These are phyloP conservation scores for Daedaleopsis nitida DNA, from an alignment of 768 basidiomycete genomes.

Conservation along the genomic window DNA sequence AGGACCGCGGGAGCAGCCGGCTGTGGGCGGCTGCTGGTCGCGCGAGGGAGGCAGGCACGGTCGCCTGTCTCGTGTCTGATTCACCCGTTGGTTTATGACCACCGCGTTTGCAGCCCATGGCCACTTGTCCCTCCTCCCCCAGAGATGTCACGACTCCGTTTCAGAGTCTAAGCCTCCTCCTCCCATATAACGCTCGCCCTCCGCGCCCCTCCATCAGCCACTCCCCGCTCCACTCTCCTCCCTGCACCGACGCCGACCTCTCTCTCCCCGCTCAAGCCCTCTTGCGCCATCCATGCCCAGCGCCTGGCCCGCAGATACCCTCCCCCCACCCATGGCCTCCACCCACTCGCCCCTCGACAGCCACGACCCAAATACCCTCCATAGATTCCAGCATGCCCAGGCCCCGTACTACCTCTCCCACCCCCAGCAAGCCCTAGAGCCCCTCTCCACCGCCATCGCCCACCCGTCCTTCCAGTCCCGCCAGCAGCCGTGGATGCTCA, in stretches of 20 bases:
- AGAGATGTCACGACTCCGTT: conserved; percentile 26
- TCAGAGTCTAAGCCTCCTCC: conserved; percentile 18
- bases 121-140: conserved; percentile 21
- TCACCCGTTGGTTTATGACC: conserved; percentile 6
- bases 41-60: conserved; percentile 19
- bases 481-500: conserved; percentile 26
- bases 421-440: conserved; percentile 17
- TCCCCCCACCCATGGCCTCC: conserved; percentile 4
- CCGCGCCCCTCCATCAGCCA: conserved; percentile 8
- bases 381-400: conserved; percentile 15
- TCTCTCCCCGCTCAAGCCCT: not conserved
- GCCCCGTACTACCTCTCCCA: conserved; percentile 20
- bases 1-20: conserved; percentile 1
- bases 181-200: conserved; percentile 18
- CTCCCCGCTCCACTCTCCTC: conserved; percentile 7
- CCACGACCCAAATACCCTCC: conserved; percentile 19
- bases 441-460: conserved; percentile 16
- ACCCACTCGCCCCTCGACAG: conserved; percentile 15
- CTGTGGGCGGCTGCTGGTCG: not conserved
- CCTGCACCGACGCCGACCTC: conserved; percentile 2
- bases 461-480: conserved; percentile 20
- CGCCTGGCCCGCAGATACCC: conserved; percentile 16
- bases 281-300: conserved; percentile 10
- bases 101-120: conserved; percentile 17
- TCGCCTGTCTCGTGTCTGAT: conserved; percentile 25